Evolutionary conservation across 2,329 filamentous ascomycete species (phyloP).

Genomic region (Trichoderma oligosporum): DNA sequence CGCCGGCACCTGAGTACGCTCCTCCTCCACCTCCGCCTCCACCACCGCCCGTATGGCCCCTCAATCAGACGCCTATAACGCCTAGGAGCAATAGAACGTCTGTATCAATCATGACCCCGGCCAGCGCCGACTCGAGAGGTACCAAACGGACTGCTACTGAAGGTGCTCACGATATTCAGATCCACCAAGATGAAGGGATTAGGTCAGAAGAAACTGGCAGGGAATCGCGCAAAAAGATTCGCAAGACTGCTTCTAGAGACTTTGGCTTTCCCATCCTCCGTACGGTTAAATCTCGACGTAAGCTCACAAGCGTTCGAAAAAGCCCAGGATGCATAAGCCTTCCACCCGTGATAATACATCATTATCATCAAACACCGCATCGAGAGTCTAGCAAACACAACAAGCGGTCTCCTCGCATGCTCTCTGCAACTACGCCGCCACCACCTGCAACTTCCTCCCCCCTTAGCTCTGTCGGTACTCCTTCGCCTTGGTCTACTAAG

Average conservation of each 20-base stretch:
- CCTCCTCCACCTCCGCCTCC: slow-evolving; percentile 21
- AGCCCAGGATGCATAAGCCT: slow-evolving; percentile 2
- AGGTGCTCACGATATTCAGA: slow-evolving; percentile 11
- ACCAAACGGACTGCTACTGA: slow-evolving; percentile 45
- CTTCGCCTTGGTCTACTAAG: slow-evolving; percentile 4
- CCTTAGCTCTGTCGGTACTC: slow-evolving; percentile 9
- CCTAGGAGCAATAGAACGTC: slow-evolving; percentile 21
- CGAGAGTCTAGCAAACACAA: slow-evolving; percentile 27
- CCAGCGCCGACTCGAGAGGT: slow-evolving; percentile 40
- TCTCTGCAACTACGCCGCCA: background rate
- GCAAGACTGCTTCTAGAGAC: slow-evolving; percentile 48
- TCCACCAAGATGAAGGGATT: slow-evolving; percentile 11
- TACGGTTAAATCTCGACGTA: slow-evolving; percentile 29
- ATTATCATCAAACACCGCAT: slow-evolving; percentile 4
- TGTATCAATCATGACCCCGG: slow-evolving; percentile 32
- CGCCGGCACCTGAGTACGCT: slow-evolving; percentile 18
- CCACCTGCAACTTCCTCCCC: slow-evolving; percentile 12
- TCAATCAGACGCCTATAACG: slow-evolving; percentile 24
- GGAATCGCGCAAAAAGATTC: slow-evolving; percentile 39
- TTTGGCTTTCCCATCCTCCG: slow-evolving; percentile 37
- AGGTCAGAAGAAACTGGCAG: slow-evolving; percentile 19
- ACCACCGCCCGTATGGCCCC: slow-evolving; percentile 29
- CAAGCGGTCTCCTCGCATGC: slow-evolving; percentile 25
- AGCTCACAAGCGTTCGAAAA: slow-evolving; percentile 22
- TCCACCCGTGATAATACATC: slow-evolving; percentile 15